phyloP scores from a whole-genome alignment of 2,329 filamentous ascomycete genomes.

The Trichoderma harzianum region DNA sequence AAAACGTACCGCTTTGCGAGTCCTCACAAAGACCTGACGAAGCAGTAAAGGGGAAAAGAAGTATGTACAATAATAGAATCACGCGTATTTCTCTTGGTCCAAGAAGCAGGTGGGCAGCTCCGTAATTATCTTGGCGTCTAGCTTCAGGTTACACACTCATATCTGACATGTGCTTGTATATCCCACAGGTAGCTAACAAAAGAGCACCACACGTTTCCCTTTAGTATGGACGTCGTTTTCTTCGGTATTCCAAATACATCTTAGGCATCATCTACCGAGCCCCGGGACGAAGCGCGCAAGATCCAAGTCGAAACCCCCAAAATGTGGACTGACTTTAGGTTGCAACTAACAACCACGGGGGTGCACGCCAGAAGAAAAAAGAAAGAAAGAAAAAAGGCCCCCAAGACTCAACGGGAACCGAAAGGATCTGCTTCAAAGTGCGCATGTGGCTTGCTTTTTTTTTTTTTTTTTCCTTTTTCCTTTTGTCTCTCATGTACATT shows the following conservation, averaged over 20 bases:
- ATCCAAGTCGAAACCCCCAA: neutral
- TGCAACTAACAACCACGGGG: neutral
- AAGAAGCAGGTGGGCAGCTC: neutral
- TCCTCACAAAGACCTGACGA: neutral
- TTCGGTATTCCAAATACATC: neutral
- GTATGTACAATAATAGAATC: neutral
- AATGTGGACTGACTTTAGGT: constrained; percentile 5
- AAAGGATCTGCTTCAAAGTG: neutral
- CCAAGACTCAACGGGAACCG: neutral
- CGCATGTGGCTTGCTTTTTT: neutral
- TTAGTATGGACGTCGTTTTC: neutral
- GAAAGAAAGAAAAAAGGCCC: neutral
- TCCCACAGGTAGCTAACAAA: neutral
- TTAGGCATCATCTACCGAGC: neutral
- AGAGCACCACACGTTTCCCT: neutral
- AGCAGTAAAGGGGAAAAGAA: neutral
- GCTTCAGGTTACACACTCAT: neutral
- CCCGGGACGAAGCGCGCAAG: neutral
- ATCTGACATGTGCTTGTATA: neutral
- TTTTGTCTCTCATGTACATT: neutral
- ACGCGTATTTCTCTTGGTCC: neutral
- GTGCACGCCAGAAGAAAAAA: neutral
- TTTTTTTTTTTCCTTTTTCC: neutral
- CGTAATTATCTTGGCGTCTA: neutral
- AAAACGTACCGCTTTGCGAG: neutral